phyloP scores from a whole-genome alignment of 306 rosid genomes.

The Alnus glutinosa region DNA sequence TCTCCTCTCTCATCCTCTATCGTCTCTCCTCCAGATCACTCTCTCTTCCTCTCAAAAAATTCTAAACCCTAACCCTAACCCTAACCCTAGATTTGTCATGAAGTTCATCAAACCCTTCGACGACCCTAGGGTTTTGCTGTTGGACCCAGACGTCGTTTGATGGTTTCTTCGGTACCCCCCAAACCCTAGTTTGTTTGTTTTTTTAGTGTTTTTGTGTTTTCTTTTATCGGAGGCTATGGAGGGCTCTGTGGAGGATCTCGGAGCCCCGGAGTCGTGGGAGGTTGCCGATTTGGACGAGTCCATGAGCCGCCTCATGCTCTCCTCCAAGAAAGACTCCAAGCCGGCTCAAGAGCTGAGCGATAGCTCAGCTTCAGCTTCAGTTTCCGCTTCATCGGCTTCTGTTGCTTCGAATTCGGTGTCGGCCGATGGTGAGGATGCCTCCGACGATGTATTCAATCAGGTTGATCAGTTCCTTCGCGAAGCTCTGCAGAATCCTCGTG shows the following conservation, averaged over 20 bases:
- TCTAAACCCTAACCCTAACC: constrained; percentile 41
- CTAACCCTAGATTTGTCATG: constrained; percentile 42
- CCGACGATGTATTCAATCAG: constrained; percentile 63
- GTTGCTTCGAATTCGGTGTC: neutral
- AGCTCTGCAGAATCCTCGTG: constrained; percentile 94
- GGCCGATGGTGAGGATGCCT: constrained; percentile 11
- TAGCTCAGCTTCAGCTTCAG: constrained; percentile 9
- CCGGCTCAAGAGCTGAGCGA: constrained; percentile 22
- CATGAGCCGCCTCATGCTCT: constrained; percentile 70
- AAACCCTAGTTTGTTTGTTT: constrained; percentile 32
- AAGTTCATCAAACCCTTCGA: constrained; percentile 27
- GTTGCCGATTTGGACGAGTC: constrained; percentile 83
- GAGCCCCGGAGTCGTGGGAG: constrained; percentile 99
- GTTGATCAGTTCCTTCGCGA: constrained; percentile 94
- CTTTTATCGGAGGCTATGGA: constrained; percentile 48
- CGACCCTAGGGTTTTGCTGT: constrained; percentile 22
- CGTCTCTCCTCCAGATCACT: constrained; percentile 21
- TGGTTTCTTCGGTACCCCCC: constrained; percentile 27
- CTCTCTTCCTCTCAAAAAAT: constrained; percentile 5
- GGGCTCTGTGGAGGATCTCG: constrained; percentile 88
- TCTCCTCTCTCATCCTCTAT: constrained; percentile 19
- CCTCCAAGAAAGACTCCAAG: constrained; percentile 53
- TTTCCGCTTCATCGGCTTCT: constrained; percentile 33
- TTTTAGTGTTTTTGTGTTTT: neutral
- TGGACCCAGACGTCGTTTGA: constrained; percentile 18